phyloP scores from a whole-genome alignment of 2,329 filamentous ascomycete genomes.

The Microdochium bolleyi region DNA sequence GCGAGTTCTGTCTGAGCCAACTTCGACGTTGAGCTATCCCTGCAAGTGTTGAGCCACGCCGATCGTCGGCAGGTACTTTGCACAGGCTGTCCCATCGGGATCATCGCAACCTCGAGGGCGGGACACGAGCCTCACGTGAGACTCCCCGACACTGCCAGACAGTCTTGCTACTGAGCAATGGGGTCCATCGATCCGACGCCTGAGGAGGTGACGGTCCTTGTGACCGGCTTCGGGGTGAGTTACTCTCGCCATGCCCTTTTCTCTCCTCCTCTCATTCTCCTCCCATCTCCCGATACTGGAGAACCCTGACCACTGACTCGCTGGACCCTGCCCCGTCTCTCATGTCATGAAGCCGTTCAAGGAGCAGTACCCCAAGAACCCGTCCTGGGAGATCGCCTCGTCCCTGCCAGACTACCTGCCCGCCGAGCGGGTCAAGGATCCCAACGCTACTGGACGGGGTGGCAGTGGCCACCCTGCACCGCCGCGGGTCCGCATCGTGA shows the following conservation, averaged over 20 bases:
- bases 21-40: too few species aligned
- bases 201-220: constrained; percentile 48
- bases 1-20: too few species aligned
- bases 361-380: constrained; percentile 63
- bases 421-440: constrained; percentile 33
- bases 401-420: constrained; percentile 59
- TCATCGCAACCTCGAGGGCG: too few species aligned
- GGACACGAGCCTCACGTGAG: too few species aligned
- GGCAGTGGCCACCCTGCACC: constrained; percentile 13
- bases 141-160: too few species aligned
- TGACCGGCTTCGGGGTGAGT: constrained; percentile 55
- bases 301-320: not conserved
- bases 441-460: constrained; percentile 14
- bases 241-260: too few species aligned
- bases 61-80: too few species aligned
- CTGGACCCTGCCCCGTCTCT: not conserved
- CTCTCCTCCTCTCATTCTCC: constrained; percentile 1
- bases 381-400: constrained; percentile 71
- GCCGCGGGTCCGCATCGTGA: constrained; percentile 51
- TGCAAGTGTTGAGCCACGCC: too few species aligned
- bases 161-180: too few species aligned
- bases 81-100: too few species aligned
- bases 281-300: not conserved
- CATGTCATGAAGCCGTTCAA: constrained; percentile 62
- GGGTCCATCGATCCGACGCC: constrained; percentile 20